Evolutionary conservation across 106 monocot species (phyloP).

Genomic region (Hemerocallis citrina): DNA sequence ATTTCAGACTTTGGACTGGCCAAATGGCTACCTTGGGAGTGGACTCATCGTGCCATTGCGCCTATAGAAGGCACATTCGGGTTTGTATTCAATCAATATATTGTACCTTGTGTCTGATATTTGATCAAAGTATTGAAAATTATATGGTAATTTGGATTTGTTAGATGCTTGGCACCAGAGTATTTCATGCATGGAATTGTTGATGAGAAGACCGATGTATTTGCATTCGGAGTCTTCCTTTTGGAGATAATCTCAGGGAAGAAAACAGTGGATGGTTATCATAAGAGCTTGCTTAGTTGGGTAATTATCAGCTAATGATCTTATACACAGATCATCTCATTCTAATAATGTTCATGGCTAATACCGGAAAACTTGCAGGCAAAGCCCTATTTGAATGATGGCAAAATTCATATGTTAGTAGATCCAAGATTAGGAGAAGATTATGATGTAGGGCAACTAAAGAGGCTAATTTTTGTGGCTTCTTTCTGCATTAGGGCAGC

Average conservation of each 20-base stretch:
- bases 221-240: constrained; percentile 74
- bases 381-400: constrained; percentile 42
- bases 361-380: constrained; percentile 25
- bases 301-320: constrained; percentile 16
- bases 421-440: constrained; percentile 46
- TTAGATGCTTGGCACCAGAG: constrained; percentile 80
- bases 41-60: constrained; percentile 39
- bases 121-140: neutral
- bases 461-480: constrained; percentile 53
- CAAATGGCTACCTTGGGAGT: constrained; percentile 58
- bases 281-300: constrained; percentile 70
- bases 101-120: neutral
- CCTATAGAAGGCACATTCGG: constrained; percentile 65
- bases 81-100: constrained; percentile 8
- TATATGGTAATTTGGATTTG: too few relatives aligned
- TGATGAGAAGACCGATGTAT: constrained; percentile 89
- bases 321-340: too few relatives aligned
- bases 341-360: too few relatives aligned
- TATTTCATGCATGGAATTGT: constrained; percentile 82
- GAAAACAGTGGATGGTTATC: constrained; percentile 74
- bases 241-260: constrained; percentile 71
- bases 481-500: constrained; percentile 55
- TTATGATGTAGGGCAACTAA: constrained; percentile 44
- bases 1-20: constrained; percentile 67
- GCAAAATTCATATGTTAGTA: constrained; percentile 30